Percentiles rank a stretch among this genome's conserved stretches.
Conservation (phyloP, 768 basidiomycete species). For the Lactarius quietus region DNA sequence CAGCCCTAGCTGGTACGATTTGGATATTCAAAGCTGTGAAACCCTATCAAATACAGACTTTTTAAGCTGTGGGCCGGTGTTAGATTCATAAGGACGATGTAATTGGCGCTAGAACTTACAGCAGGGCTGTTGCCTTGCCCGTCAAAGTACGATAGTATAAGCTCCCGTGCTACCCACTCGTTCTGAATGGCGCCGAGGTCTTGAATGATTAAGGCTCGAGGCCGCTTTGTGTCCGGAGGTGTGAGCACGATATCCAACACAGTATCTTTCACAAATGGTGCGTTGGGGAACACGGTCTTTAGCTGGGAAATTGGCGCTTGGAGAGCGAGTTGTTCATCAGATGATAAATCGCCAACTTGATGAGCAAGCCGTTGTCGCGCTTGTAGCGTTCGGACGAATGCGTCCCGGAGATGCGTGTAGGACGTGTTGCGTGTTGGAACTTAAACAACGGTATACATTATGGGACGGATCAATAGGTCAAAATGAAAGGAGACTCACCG, state of each 20-base stretch:
- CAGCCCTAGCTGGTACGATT: not conserved
- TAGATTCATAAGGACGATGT: not conserved
- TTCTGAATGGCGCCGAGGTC: constrained; percentile 71
- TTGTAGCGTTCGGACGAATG: constrained; percentile 72
- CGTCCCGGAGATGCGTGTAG: constrained; percentile 78
- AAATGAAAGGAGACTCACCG: constrained; percentile 39
- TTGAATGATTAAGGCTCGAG: constrained; percentile 58
- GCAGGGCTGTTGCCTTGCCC: constrained; percentile 66
- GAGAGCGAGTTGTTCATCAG: constrained; percentile 54
- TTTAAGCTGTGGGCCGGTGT: constrained; percentile 43
- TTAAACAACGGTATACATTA: constrained; percentile 30
- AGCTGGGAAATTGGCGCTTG: constrained; percentile 66
- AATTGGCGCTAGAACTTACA: constrained; percentile 41
- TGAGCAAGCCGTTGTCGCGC: constrained; percentile 51
- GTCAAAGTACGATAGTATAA: constrained; percentile 73
- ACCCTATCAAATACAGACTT: constrained; percentile 42
- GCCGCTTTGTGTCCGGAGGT: constrained; percentile 46
- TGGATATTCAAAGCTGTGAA: constrained; percentile 7
- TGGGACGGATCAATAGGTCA: not conserved
- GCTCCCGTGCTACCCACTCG: constrained; percentile 72
- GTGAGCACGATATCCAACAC: constrained; percentile 68
- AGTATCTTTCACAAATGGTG: constrained; percentile 60
- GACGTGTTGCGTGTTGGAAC: constrained; percentile 80
- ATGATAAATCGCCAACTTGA: constrained; percentile 50
- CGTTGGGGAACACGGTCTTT: constrained; percentile 72